Conservation (phyloP, 1,284 basidiomycete genomes). For the Melampsora americana region DNA sequence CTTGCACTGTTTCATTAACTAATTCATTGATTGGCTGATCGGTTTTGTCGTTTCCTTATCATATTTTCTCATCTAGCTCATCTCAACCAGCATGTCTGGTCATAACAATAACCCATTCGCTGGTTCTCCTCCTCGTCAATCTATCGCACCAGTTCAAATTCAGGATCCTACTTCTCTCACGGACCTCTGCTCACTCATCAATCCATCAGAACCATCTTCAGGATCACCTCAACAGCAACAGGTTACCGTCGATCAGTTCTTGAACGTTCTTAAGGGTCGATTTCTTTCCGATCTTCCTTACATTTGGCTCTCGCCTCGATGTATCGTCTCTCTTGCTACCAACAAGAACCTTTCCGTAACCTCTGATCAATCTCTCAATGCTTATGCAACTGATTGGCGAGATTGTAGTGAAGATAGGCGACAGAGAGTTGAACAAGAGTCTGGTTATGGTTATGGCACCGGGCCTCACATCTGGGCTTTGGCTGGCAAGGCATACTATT, state of each 20-base stretch:
- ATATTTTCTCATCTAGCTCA: no score
- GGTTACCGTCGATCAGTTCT: slow-evolving; percentile 32
- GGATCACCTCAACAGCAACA: slow-evolving; percentile 19
- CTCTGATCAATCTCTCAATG: slow-evolving; percentile 73
- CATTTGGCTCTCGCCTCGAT: slow-evolving; percentile 49
- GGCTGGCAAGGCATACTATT: slow-evolving; percentile 87
- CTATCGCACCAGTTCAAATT: neutral
- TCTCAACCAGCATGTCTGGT: neutral
- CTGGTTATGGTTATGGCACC: slow-evolving; percentile 43
- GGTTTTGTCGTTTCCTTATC: neutral
- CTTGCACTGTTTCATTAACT: neutral
- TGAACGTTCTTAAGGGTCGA: slow-evolving; percentile 73
- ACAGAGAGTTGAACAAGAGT: slow-evolving; percentile 53
- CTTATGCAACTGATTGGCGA: slow-evolving; percentile 74
- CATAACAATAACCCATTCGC: neutral
- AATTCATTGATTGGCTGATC: neutral
- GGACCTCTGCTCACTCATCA: slow-evolving; percentile 15
- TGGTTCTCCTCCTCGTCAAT: slow-evolving; percentile 4
- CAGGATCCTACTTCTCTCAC: slow-evolving; percentile 12
- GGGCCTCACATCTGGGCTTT: slow-evolving; percentile 80
- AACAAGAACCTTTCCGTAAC: slow-evolving; percentile 78
- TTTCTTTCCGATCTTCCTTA: slow-evolving; percentile 80
- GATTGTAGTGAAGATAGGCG: slow-evolving; percentile 59
- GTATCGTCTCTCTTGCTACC: slow-evolving; percentile 77
- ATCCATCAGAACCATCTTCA: slow-evolving; percentile 6